Evolutionary conservation across 345 rosid genomes (phyloP), one percentile per base, ranked within the genome.

Genomic region (Geranium rotundifolium): DNA sequence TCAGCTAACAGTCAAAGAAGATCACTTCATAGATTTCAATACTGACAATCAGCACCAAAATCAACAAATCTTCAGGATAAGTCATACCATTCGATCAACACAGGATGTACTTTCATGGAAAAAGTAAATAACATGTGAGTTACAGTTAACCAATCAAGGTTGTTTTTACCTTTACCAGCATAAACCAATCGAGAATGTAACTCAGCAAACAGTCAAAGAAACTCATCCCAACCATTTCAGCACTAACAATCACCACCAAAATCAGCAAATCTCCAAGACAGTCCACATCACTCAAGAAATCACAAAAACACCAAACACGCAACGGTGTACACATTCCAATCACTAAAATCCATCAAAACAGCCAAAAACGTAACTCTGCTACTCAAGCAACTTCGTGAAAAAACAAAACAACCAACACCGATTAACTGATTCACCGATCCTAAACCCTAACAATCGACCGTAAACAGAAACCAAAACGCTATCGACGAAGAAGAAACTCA

Each of bases 401-500:
- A 46, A 46, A 4, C 52, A 10, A 3, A 55, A 55, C 56, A 55
- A n/a, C 19, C 20, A 14, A 49, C 19, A 19, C 27, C 27, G 27
- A 23, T 23, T 23, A 19, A 15, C 8, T 27, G 7, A 55, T 23
- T 17, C 54, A 63, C 19, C 15, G 19, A 20, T 46, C 12, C 4
- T 9, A 20, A n/a, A 5, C 27, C 19, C 41, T n/a, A 17, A 58
- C 15, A 13, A 5, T 19, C 18, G 0, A 9, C 16, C 54, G 19
- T 19, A 46, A 65, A 59, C 16, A 58, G 14, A 30, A 37, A 46
- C 46, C 55, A 7, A 7, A 59, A 5, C 58, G 13, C 9, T 18
- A 30, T 12, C 19, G 8, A 61, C 12, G 67, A 23, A 56, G 14
- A 41, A 29, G 69, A 61, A 79, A 75, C 85, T 76, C 57, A 92